These are phyloP conservation scores for Camelina sativa DNA, from an alignment of 345 rosid species.

Conservation along the genomic window DNA sequence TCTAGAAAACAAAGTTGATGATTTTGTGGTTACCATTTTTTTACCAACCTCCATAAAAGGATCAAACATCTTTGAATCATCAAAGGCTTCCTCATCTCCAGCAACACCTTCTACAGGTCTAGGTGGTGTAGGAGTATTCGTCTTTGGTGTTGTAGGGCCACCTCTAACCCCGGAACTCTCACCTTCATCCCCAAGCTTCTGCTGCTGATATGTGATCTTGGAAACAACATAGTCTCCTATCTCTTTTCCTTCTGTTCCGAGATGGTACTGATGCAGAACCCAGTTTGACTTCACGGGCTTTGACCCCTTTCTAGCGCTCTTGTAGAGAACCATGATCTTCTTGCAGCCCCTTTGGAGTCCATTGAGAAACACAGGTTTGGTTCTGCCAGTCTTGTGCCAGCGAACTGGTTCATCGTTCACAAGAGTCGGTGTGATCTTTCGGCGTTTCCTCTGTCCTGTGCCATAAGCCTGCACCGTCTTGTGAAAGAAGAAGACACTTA, in stretches of 20 bases:
- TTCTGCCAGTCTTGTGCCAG: constrained; percentile 99
- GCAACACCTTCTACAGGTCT: constrained; percentile 39
- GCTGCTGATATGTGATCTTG: constrained; percentile 67
- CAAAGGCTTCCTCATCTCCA: constrained; percentile 38
- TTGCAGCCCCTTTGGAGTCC: constrained; percentile 78
- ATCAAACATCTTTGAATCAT: constrained; percentile 36
- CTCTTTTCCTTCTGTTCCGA: constrained; percentile 77
- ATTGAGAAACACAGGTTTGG: constrained; percentile 61
- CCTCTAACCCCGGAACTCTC: constrained; percentile 50
- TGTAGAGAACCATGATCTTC: constrained; percentile 94
- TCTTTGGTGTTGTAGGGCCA: constrained; percentile 75
- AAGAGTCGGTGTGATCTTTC: constrained; percentile 64
- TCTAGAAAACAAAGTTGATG: background rate
- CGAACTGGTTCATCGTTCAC: constrained; percentile 65
- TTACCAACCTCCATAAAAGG: constrained; percentile 36
- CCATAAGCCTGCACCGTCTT: constrained; percentile 82
- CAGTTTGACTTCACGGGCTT: constrained; percentile 81
- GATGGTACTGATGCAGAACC: constrained; percentile 94
- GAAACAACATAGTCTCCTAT: constrained; percentile 81
- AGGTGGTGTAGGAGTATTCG: constrained; percentile 66
- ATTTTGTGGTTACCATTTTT: background rate
- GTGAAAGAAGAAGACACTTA: constrained; percentile 76
- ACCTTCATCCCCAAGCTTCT: constrained; percentile 57
- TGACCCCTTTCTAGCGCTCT: constrained; percentile 64
- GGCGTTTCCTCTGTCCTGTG: constrained; percentile 91